Percentiles rank a stretch among this genome's conserved stretches.
phyloP scores from a whole-genome alignment of 2,329 filamentous ascomycete species.

The Aspergillus hortae region DNA sequence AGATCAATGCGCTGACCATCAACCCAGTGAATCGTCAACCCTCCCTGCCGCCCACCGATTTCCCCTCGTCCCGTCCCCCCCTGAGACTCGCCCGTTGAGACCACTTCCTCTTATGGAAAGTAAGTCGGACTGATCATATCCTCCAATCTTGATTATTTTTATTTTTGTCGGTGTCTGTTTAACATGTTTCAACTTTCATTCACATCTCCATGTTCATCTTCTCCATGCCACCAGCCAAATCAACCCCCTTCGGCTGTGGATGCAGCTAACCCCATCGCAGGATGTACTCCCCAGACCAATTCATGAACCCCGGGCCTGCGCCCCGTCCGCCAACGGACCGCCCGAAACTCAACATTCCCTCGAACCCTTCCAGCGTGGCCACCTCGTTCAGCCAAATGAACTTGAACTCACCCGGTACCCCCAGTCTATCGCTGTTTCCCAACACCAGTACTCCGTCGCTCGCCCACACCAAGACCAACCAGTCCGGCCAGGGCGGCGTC shows the following conservation, averaged over 20 bases:
- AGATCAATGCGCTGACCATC: not conserved
- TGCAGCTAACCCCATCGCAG: slow-evolving; percentile 5
- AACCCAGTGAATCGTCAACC: not conserved
- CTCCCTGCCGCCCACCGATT: slow-evolving; percentile 5
- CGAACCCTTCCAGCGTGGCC: slow-evolving; percentile 64
- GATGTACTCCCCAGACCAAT: slow-evolving; percentile 63
- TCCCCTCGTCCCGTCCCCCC: slow-evolving; percentile 8
- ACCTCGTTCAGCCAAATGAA: slow-evolving; percentile 69
- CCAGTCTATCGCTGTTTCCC: slow-evolving; percentile 61
- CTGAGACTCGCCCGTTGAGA: slow-evolving; percentile 18
- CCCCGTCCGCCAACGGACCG: slow-evolving; percentile 83
- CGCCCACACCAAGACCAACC: slow-evolving; percentile 55
- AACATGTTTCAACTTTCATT: not conserved
- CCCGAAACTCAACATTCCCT: slow-evolving; percentile 72
- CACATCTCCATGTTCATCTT: not conserved
- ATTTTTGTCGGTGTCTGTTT: not conserved
- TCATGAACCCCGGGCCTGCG: slow-evolving; percentile 96
- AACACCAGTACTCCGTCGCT: slow-evolving; percentile 72
- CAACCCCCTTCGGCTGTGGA: slow-evolving; percentile 1
- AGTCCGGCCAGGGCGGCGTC: slow-evolving; percentile 63
- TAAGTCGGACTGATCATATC: slow-evolving; percentile 20
- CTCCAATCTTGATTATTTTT: not conserved
- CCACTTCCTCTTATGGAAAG: slow-evolving; percentile 31
- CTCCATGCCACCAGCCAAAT: not conserved
- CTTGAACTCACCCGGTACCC: slow-evolving; percentile 62